phyloP scores from a whole-genome alignment of 106 monocot species.

The Vanilla planifolia region DNA sequence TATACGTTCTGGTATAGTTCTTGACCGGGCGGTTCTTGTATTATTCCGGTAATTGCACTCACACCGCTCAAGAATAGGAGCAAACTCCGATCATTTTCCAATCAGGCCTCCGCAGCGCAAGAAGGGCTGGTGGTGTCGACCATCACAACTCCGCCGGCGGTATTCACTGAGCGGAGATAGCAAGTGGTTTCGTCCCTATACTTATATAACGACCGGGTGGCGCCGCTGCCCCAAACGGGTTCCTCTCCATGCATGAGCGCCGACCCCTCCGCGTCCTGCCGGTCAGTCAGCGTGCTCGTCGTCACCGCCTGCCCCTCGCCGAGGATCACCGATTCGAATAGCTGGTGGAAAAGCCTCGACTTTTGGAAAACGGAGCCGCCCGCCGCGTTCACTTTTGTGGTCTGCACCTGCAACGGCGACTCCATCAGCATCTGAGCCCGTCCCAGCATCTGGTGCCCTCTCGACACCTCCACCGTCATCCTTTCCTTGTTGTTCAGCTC shows the following conservation, averaged over 20 bases:
- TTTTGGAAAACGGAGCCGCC: slow-evolving; percentile 16
- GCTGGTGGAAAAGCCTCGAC: slow-evolving; percentile 32
- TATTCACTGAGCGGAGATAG: slow-evolving; percentile 21
- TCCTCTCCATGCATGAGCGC: slow-evolving; percentile 6
- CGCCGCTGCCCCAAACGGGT: slow-evolving; percentile 23
- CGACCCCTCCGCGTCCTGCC: slow-evolving; percentile 33
- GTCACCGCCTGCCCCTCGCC: slow-evolving; percentile 12
- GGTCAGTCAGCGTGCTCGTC: slow-evolving; percentile 14
- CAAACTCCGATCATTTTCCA: no score
- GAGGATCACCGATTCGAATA: slow-evolving; percentile 13
- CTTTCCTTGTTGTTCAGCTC: slow-evolving; percentile 18
- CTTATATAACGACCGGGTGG: slow-evolving; percentile 26
- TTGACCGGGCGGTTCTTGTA: no score
- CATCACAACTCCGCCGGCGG: slow-evolving; percentile 19
- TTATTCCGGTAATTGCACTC: no score
- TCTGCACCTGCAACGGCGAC: slow-evolving; percentile 16
- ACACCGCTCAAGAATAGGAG: no score
- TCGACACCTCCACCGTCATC: slow-evolving; percentile 6
- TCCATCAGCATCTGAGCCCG: slow-evolving; percentile 14
- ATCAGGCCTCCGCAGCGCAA: no score
- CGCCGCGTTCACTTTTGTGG: background rate
- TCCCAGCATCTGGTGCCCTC: slow-evolving; percentile 6
- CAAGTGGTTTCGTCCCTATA: slow-evolving; percentile 21
- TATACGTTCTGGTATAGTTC: no score
- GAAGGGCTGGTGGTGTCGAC: slow-evolving; percentile 10